Evolutionary conservation across 148 eudicot species (phyloP).

Genomic region (Vaccinium myrtillus): DNA sequence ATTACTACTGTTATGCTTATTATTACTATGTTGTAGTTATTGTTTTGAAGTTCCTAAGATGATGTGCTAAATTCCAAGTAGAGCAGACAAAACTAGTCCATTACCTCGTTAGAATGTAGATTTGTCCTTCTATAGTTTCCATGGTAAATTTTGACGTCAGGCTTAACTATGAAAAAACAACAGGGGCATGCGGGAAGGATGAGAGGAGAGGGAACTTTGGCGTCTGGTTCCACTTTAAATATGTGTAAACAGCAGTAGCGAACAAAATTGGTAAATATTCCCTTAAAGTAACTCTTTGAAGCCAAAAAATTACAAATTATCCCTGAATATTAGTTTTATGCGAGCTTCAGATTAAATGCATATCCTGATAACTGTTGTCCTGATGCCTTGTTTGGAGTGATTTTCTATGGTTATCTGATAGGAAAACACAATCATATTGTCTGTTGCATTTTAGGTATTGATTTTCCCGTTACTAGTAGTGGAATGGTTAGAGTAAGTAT

Average conservation of each 20-base stretch:
- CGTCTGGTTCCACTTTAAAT: neutral
- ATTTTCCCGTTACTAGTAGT: neutral
- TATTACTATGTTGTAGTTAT: neutral
- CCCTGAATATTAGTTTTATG: neutral
- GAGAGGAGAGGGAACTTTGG: neutral
- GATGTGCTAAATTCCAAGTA: neutral
- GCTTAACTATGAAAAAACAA: neutral
- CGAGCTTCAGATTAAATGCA: neutral
- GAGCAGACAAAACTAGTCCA: neutral
- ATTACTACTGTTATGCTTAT: neutral
- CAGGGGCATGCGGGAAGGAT: neutral
- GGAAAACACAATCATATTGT: neutral
- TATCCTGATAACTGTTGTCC: neutral
- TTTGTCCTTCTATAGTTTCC: neutral
- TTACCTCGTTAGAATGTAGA: neutral
- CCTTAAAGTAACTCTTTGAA: neutral
- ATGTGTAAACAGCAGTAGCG: neutral
- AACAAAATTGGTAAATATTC: neutral
- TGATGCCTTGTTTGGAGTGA: neutral
- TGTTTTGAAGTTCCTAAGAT: neutral
- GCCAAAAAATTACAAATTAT: neutral
- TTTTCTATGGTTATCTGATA: neutral
- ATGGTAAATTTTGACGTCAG: neutral
- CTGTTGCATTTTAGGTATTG: neutral
- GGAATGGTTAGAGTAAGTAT: neutral